Evolutionary conservation across 179 eudicot genomes (phyloP).

Genomic region (Actinidia arguta): DNA sequence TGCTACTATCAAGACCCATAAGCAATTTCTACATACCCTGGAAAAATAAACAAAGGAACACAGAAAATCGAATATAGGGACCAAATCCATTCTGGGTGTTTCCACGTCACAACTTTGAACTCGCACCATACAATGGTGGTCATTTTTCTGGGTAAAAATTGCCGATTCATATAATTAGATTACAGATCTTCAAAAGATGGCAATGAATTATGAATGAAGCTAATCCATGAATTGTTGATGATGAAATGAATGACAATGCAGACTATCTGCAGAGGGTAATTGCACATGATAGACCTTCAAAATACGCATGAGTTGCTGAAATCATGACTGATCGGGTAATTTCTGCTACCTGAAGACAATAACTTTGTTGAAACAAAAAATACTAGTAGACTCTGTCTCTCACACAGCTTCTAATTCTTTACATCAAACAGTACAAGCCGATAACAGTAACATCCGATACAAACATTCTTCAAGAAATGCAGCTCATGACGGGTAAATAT

Average conservation of each 20-base stretch:
- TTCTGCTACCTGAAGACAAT: neutral
- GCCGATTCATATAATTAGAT: no score
- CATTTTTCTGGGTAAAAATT: no score
- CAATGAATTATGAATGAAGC: neutral
- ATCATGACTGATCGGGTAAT: constrained; percentile 82
- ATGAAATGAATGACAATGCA: neutral
- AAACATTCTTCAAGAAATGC: constrained; percentile 85
- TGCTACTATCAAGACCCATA: neutral
- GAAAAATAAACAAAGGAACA: no score
- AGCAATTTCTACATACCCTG: no score
- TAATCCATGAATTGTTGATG: neutral
- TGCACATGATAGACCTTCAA: constrained; percentile 60
- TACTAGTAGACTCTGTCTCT: neutral
- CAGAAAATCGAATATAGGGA: no score
- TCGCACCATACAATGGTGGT: no score
- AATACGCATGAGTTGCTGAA: constrained; percentile 72
- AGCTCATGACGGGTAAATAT: constrained; percentile 79
- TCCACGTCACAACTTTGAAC: no score
- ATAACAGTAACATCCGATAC: constrained; percentile 85
- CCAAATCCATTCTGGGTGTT: no score
- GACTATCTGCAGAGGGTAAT: constrained; percentile 37
- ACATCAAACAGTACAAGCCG: constrained; percentile 56
- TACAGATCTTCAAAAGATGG: neutral
- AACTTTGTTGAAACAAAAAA: neutral
- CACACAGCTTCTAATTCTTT: neutral